phyloP scores from a whole-genome alignment of 2,329 filamentous ascomycete species.

The Aspergillus alliaceus region DNA sequence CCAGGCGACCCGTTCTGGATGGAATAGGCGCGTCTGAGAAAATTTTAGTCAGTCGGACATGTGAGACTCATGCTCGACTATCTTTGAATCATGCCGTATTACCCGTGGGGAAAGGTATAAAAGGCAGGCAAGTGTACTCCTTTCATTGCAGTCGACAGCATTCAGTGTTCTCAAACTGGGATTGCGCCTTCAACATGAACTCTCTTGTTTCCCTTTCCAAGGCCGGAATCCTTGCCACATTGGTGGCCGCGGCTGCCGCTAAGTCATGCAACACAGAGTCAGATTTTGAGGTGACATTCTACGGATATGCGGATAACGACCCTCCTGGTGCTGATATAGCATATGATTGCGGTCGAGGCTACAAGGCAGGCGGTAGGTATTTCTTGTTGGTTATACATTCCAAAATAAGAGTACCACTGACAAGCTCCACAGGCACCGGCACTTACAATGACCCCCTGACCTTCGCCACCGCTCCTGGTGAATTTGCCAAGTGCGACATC shows the following conservation, averaged over 20 bases:
- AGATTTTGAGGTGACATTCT: constrained; percentile 1
- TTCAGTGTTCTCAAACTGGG: not conserved
- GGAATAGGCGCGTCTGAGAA: no score
- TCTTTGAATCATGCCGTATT: not conserved
- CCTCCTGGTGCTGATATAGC: not conserved
- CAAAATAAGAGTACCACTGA: not conserved
- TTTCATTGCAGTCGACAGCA: not conserved
- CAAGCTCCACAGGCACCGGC: not conserved
- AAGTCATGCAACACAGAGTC: not conserved
- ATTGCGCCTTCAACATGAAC: not conserved
- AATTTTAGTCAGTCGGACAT: not conserved
- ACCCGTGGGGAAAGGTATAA: not conserved
- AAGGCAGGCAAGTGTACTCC: not conserved
- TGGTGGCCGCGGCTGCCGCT: constrained; percentile 2
- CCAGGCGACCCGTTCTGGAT: not conserved
- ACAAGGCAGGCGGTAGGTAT: not conserved
- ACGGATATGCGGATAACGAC: constrained; percentile 1
- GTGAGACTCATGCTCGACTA: not conserved
- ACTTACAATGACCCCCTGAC: constrained; percentile 13
- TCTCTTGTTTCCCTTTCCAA: constrained; percentile 19
- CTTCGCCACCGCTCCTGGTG: constrained; percentile 11
- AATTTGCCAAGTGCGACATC: constrained; percentile 13
- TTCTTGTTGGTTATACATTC: not conserved
- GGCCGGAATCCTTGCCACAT: constrained; percentile 17
- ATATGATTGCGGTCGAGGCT: not conserved